Percentiles rank a stretch among this genome's conserved stretches.
Evolutionary conservation across 805 yeast genomes (phyloP).

Genomic region (Monosporozyma servazzii): DNA sequence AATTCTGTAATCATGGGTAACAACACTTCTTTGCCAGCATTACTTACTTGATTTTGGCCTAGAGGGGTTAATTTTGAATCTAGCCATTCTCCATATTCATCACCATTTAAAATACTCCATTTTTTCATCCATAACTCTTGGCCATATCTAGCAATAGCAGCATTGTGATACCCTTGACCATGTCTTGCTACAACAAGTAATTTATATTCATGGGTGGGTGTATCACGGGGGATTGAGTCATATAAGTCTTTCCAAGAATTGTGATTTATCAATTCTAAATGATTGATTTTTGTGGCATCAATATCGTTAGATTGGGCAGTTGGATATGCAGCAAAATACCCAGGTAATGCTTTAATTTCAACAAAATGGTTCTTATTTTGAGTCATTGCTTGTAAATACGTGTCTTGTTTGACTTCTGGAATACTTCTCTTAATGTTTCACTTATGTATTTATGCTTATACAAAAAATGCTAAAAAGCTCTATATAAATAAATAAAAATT

Average conservation of each 20-base stretch:
- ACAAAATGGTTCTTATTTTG: not conserved
- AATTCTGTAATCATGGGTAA: conserved; percentile 27
- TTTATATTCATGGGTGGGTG: conserved; percentile 13
- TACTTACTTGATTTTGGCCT: conserved; percentile 50
- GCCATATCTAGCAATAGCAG: conserved; percentile 48
- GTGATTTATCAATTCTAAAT: conserved; percentile 12
- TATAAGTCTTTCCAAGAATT: conserved; percentile 16
- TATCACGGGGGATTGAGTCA: conserved; percentile 16
- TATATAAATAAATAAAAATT: not conserved
- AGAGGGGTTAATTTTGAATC: conserved; percentile 47
- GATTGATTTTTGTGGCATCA: conserved; percentile 13
- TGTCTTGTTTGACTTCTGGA: not conserved
- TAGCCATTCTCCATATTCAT: conserved; percentile 42
- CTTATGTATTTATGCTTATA: not conserved
- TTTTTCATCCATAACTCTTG: conserved; percentile 44
- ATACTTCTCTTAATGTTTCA: not conserved
- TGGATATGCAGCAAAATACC: conserved; percentile 16
- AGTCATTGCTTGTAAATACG: not conserved
- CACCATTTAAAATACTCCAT: conserved; percentile 46
- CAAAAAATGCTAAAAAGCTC: not conserved
- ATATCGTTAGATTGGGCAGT: not conserved
- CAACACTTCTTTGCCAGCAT: conserved; percentile 27
- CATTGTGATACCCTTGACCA: conserved; percentile 62
- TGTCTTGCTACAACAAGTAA: conserved; percentile 37
- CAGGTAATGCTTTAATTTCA: conserved; percentile 16